Conservation (phyloP, 1,284 basidiomycete species). For the Ustilago bromivora region DNA sequence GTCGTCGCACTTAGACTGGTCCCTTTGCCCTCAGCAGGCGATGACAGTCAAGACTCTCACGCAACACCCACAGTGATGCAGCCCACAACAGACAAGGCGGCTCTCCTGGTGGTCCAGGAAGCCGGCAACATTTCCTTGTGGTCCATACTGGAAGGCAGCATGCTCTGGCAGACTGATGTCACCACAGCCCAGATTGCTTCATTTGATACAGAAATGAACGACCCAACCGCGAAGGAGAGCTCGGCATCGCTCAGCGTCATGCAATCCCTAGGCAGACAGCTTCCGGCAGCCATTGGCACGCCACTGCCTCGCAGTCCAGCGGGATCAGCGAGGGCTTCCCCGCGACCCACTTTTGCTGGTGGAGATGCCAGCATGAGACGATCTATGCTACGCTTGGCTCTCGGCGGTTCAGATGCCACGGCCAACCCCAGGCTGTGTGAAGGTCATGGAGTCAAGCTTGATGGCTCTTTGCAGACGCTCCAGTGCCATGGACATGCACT, state of each 20-base stretch:
- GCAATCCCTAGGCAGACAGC: conserved; percentile 34
- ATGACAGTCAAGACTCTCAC: not conserved
- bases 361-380: conserved; percentile 31
- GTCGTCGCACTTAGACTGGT: conserved; percentile 42
- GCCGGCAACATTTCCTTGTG: conserved; percentile 44
- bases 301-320: conserved; percentile 41
- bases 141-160: conserved; percentile 37
- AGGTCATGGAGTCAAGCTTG: conserved; percentile 25
- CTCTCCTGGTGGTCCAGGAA: conserved; percentile 41
- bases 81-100: conserved; percentile 12
- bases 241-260: conserved; percentile 30
- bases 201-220: conserved; percentile 6
- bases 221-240: conserved; percentile 6
- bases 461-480: conserved; percentile 19
- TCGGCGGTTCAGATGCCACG: conserved; percentile 25
- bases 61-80: not conserved
- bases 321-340: conserved; percentile 36
- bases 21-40: not conserved
- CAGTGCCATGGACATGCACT: not conserved
- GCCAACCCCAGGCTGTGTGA: conserved; percentile 24
- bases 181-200: conserved; percentile 13
- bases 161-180: conserved; percentile 42
- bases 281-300: conserved; percentile 35
- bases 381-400: conserved; percentile 33
- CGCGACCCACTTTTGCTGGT: conserved; percentile 18